Conservation (phyloP, 169 alveolate genomes). For the Perkinsus chesapeaki region DNA sequence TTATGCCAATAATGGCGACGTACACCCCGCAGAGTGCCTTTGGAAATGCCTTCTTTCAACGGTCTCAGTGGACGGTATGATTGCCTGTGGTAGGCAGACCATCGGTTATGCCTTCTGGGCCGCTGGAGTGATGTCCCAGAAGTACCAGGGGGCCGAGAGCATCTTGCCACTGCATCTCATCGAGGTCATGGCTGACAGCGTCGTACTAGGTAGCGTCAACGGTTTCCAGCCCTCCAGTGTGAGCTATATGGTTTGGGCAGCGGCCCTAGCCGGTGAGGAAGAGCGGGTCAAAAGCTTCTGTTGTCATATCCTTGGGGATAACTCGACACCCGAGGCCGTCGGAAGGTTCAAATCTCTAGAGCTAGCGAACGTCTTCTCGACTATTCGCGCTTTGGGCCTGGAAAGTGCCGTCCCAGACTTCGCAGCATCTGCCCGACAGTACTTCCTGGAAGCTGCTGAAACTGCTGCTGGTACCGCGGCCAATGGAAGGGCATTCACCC, state of each 20-base stretch:
- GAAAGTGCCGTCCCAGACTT: not conserved
- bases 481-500: not conserved
- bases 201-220: not conserved
- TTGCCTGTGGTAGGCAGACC: not conserved
- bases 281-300: not conserved
- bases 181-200: not conserved
- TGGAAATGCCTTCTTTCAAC: not conserved
- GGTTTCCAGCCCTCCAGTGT: not conserved
- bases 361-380: not conserved
- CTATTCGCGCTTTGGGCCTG: not conserved
- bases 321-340: not conserved
- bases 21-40: not conserved
- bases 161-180: not conserved
- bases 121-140: not conserved
- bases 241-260: not conserved
- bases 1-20: not conserved
- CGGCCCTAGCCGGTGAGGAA: not conserved
- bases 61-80: not conserved
- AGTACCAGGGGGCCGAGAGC: not conserved
- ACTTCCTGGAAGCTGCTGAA: not conserved
- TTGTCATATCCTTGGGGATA: not conserved
- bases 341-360: not conserved
- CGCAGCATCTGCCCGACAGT: not conserved
- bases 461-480: not conserved
- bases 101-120: not conserved